Percentiles rank a stretch among this genome's conserved stretches.
phyloP scores from a whole-genome alignment of 2,329 filamentous ascomycete genomes.

The Macrophomina phaseolina region DNA sequence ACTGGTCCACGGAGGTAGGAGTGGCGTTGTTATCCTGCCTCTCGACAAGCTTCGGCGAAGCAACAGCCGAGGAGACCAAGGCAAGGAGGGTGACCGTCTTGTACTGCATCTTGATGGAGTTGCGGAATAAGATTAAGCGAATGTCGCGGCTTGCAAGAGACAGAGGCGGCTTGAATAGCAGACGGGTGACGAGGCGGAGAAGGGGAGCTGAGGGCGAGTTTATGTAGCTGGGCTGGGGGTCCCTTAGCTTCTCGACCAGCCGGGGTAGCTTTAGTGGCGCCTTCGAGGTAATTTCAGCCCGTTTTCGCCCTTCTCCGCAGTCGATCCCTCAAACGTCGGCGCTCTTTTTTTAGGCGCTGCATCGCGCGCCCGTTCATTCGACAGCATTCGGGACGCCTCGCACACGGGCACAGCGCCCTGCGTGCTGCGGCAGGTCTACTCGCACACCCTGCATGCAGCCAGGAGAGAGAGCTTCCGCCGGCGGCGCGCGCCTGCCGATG shows the following conservation, averaged over 20 bases:
- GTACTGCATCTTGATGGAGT: constrained; percentile 39
- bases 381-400: background rate
- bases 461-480: background rate
- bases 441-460: background rate
- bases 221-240: constrained; percentile 4
- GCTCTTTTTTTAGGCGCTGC: constrained; percentile 11
- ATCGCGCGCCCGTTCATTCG: constrained; percentile 1
- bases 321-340: constrained; percentile 12
- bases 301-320: constrained; percentile 14
- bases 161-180: constrained; percentile 5
- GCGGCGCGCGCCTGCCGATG: background rate
- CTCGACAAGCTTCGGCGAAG: constrained; percentile 4
- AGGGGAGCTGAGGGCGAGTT: background rate
- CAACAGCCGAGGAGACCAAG: constrained; percentile 36
- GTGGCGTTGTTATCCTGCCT: constrained; percentile 16
- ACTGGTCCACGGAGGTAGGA: background rate
- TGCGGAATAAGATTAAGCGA: background rate
- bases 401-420: background rate
- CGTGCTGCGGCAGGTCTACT: background rate
- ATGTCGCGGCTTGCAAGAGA: background rate
- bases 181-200: constrained; percentile 10
- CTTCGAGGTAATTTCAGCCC: constrained; percentile 3
- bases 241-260: constrained; percentile 13
- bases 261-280: constrained; percentile 6
- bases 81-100: constrained; percentile 37